Evolutionary conservation across 768 basidiomycete species (phyloP).

Genomic region (Tephrocybe sp.): DNA sequence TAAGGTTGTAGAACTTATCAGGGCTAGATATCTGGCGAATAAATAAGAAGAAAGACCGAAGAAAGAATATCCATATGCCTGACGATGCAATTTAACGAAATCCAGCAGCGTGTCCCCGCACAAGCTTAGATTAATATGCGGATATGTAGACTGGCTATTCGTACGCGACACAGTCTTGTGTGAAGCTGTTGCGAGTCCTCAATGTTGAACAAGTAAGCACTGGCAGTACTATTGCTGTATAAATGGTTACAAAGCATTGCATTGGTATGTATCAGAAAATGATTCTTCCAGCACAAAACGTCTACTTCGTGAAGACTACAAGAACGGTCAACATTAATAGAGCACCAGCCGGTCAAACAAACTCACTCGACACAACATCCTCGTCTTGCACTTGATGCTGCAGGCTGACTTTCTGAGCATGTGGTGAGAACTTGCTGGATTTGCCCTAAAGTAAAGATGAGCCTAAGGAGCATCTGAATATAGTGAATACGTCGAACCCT

Average conservation of each 20-base stretch:
- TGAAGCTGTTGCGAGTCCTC: too few relatives aligned
- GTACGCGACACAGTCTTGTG: too few relatives aligned
- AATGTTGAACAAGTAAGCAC: too few relatives aligned
- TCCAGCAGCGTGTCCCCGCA: too few relatives aligned
- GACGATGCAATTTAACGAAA: too few relatives aligned
- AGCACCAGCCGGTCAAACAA: background rate
- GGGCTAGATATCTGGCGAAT: too few relatives aligned
- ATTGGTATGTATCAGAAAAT: background rate
- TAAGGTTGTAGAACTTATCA: too few relatives aligned
- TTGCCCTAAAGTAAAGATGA: conserved; percentile 56
- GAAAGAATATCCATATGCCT: too few relatives aligned
- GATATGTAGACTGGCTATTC: background rate
- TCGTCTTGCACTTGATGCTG: conserved; percentile 82
- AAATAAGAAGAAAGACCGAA: too few relatives aligned
- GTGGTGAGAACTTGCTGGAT: conserved; percentile 90
- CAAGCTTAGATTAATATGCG: too few relatives aligned
- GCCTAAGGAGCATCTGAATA: background rate
- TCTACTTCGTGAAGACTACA: conserved; percentile 31
- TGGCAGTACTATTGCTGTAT: too few relatives aligned
- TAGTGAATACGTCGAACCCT: conserved; percentile 10
- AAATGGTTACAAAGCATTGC: too few relatives aligned
- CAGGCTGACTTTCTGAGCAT: conserved; percentile 92
- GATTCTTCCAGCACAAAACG: background rate
- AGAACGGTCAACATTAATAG: background rate
- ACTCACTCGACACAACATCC: conserved; percentile 86